Evolutionary conservation across 208 protist species (phyloP).

Genomic region (Vickermania spadyakhi): DNA sequence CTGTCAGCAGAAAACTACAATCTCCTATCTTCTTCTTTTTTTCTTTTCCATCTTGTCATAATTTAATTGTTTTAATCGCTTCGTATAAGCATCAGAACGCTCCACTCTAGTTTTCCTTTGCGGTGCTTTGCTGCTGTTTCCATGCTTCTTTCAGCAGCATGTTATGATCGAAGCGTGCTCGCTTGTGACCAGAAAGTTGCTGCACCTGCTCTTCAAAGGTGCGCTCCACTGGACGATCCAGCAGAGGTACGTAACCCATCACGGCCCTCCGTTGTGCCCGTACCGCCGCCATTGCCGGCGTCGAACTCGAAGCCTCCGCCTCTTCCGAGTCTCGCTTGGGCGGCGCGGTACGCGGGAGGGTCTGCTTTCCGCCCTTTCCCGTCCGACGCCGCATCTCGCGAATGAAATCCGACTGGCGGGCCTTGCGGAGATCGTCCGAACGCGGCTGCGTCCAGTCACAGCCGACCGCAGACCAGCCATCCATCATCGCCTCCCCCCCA

Average conservation of each 20-base stretch:
- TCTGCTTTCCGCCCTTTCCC: conserved; percentile 4
- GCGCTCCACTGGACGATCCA: conserved; percentile 62
- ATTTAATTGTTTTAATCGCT: too few relatives aligned
- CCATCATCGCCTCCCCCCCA: conserved; percentile 13
- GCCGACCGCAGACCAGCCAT: conserved; percentile 57
- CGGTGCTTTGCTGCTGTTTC: conserved; percentile 4
- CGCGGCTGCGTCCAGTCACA: conserved; percentile 69
- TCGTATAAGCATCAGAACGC: too few relatives aligned
- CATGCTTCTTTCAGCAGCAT: conserved; percentile 43
- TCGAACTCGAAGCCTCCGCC: background rate
- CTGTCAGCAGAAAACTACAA: too few relatives aligned
- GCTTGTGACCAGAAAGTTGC: conserved; percentile 53
- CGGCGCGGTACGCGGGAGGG: background rate
- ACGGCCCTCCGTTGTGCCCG: background rate
- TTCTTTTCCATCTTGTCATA: too few relatives aligned
- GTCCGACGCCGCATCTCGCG: conserved; percentile 10
- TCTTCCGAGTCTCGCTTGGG: background rate
- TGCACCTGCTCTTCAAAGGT: conserved; percentile 70
- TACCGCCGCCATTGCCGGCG: background rate
- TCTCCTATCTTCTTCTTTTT: too few relatives aligned
- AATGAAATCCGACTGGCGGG: conserved; percentile 31
- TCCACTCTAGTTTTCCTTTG: too few relatives aligned
- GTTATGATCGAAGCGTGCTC: conserved; percentile 62
- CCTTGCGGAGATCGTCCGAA: conserved; percentile 29
- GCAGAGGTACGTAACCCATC: conserved; percentile 46